Conservation (phyloP, 495 filamentous ascomycete genomes). For the Podospora didyma region DNA sequence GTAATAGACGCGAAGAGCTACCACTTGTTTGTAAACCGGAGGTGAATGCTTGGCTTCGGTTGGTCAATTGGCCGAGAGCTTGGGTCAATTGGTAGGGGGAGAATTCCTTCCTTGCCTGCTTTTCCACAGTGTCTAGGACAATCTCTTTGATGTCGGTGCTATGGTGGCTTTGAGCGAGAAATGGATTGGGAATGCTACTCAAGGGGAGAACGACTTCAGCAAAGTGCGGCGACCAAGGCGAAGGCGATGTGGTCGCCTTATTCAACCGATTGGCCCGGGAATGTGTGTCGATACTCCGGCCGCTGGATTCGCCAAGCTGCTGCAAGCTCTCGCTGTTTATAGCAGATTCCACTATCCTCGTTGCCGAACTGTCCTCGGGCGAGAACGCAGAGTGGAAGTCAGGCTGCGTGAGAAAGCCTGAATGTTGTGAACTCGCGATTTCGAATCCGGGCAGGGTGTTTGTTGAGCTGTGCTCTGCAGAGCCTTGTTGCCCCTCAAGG, state of each 20-base stretch:
- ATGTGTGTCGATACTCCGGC: neutral
- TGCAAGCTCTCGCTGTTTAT: neutral
- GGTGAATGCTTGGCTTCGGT: neutral
- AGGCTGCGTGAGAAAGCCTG: conserved; percentile 23
- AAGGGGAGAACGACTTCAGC: conserved; percentile 28
- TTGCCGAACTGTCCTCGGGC: no score
- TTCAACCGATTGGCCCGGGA: no score
- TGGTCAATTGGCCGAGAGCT: neutral
- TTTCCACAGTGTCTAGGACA: conserved; percentile 17
- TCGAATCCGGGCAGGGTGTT: neutral
- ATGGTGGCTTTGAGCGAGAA: conserved; percentile 19
- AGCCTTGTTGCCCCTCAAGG: neutral
- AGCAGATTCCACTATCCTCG: neutral
- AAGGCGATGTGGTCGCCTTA: no score
- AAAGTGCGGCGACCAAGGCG: conserved; percentile 14
- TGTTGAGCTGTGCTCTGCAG: neutral
- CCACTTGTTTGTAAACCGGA: neutral
- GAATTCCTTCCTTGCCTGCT: neutral
- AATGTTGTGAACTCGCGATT: neutral
- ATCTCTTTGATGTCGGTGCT: conserved; percentile 12
- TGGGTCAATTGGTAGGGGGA: neutral
- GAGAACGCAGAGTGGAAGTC: conserved; percentile 1
- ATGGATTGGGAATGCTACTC: conserved; percentile 14
- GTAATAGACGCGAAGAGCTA: neutral
- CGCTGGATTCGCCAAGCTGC: neutral